Evolutionary conservation across 345 rosid species (phyloP).

Genomic region (Carallia brachiata): DNA sequence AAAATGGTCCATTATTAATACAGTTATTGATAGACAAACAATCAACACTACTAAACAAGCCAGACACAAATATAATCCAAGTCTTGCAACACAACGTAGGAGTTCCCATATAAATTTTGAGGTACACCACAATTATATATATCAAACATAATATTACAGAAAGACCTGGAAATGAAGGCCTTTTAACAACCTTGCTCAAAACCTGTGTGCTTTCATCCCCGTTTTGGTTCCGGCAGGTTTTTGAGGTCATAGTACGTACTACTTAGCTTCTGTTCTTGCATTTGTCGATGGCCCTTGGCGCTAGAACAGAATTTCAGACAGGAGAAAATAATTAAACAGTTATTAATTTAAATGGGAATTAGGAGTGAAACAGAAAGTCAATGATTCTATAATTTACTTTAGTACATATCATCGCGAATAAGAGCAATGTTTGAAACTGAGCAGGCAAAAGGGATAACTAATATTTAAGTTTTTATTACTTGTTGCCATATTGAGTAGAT

Average conservation of each 20-base stretch:
- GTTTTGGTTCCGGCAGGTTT: conserved; percentile 24
- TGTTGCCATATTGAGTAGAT: too few species aligned
- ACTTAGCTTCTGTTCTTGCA: conserved; percentile 59
- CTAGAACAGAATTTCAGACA: conserved; percentile 28
- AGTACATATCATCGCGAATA: not conserved
- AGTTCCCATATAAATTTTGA: conserved; percentile 10
- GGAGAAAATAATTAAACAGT: not conserved
- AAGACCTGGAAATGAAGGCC: conserved; percentile 4
- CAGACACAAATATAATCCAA: not conserved
- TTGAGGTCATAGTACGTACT: conserved; percentile 7
- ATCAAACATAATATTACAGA: conserved; percentile 17
- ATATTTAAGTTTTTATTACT: too few species aligned
- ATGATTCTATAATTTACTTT: not conserved
- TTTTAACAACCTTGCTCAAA: conserved; percentile 34
- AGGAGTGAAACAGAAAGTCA: not conserved
- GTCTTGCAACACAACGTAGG: conserved; percentile 6
- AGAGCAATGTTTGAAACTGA: not conserved
- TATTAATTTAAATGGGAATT: not conserved
- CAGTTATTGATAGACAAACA: conserved; percentile 17
- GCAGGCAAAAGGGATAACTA: too few species aligned
- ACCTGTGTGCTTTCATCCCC: conserved; percentile 13
- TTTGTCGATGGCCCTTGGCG: conserved; percentile 86
- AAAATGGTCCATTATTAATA: conserved; percentile 8
- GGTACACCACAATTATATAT: conserved; percentile 16
- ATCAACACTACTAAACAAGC: conserved; percentile 19